These are phyloP conservation scores for Hanseniaspora pseudoguilliermondii DNA, from an alignment of 805 yeast species.

Conservation along the genomic window DNA sequence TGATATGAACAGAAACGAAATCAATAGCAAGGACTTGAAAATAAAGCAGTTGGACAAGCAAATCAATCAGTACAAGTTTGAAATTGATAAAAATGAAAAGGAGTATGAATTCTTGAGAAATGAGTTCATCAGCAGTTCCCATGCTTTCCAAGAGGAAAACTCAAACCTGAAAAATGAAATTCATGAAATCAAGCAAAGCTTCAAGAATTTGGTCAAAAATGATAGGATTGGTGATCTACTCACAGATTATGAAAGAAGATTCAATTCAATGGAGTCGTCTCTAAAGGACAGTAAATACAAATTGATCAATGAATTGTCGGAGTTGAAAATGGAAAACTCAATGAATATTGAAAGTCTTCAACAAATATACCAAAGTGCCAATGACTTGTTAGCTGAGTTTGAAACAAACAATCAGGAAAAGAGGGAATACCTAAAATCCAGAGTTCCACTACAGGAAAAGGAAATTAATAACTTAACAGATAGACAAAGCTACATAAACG, in stretches of 20 bases:
- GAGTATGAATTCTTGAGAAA: constrained; percentile 11
- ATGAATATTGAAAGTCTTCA: constrained; percentile 2
- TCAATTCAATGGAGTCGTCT: constrained; percentile 1
- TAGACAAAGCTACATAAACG: neutral
- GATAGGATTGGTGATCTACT: neutral
- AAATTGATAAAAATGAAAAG: constrained; percentile 5
- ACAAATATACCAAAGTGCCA: neutral
- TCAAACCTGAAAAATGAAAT: neutral
- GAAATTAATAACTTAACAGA: neutral
- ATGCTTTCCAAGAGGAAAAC: neutral
- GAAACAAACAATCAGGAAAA: constrained; percentile 4
- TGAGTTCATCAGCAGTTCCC: neutral
- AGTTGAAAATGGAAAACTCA: constrained; percentile 3
- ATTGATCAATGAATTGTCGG: constrained; percentile 2
- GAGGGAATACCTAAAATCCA: neutral
- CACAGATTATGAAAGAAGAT: neutral
- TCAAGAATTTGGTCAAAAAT: neutral
- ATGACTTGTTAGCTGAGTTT: neutral
- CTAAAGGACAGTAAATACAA: neutral
- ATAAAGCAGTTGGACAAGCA: constrained; percentile 7
- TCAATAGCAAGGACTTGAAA: constrained; percentile 8
- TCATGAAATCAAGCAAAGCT: neutral
- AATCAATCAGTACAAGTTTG: neutral
- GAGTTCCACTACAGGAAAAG: neutral
- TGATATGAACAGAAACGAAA: constrained; percentile 7